phyloP scores from a whole-genome alignment of 257 asterid genomes.

The Apocynum venetum region DNA sequence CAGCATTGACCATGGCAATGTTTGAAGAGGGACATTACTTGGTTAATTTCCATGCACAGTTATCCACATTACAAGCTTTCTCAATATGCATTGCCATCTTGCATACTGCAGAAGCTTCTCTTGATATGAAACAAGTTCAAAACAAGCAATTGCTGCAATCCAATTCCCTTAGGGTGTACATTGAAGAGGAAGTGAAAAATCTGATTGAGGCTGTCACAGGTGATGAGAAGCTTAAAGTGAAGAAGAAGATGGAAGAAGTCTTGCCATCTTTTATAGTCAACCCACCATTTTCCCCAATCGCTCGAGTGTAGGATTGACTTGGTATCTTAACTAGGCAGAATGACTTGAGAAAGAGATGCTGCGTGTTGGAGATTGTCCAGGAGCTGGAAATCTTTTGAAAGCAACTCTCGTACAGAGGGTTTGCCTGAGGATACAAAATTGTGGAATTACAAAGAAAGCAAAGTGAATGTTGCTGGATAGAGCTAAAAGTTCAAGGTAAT shows the following conservation, averaged over 20 bases:
- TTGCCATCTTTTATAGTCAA: conserved; percentile 60
- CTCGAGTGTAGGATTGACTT: conserved; percentile 52
- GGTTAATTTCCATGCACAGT: conserved; percentile 81
- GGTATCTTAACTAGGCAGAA: neutral
- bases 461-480: neutral
- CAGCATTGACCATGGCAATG: conserved; percentile 55
- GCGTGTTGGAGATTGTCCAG: neutral
- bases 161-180: conserved; percentile 49
- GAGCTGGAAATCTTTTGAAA: neutral
- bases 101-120: conserved; percentile 62
- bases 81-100: conserved; percentile 67
- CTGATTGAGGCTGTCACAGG: conserved; percentile 46
- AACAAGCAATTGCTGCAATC: conserved; percentile 40
- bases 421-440: neutral
- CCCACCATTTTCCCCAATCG: conserved; percentile 91
- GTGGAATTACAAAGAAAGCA: neutral
- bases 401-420: neutral
- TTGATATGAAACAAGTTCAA: conserved; percentile 38
- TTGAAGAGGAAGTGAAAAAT: conserved; percentile 51
- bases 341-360: neutral
- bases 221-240: conserved; percentile 43
- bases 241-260: conserved; percentile 43
- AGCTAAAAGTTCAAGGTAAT: neutral
- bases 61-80: conserved; percentile 85
- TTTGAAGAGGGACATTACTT: conserved; percentile 61